phyloP scores from a whole-genome alignment of 2,329 filamentous ascomycete genomes.

The Aspergillus sp. region DNA sequence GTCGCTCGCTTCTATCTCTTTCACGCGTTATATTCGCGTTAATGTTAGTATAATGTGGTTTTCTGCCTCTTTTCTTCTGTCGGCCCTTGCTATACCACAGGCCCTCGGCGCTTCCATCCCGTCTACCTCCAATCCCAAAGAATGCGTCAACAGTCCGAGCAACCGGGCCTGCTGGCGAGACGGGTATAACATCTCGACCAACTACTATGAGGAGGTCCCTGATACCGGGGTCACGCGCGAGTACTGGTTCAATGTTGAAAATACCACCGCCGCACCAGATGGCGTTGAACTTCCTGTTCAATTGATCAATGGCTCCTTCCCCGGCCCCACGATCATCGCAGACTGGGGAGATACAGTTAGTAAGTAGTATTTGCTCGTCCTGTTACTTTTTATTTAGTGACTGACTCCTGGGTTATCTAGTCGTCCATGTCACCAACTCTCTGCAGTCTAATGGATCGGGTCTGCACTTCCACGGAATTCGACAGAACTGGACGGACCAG shows the following conservation, averaged over 20 bases:
- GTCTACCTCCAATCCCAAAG: neutral
- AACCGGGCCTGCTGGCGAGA: neutral
- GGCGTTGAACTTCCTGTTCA: conserved; percentile 42
- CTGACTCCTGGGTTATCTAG: conserved; percentile 32
- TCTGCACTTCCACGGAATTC: conserved; percentile 40
- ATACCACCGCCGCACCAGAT: conserved; percentile 20
- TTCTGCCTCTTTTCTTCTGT: neutral
- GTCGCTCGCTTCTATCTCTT: neutral
- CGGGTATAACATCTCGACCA: conserved; percentile 32
- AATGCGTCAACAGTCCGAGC: neutral
- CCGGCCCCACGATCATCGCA: conserved; percentile 66
- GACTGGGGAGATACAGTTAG: conserved; percentile 59
- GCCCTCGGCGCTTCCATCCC: neutral
- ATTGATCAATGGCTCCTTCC: conserved; percentile 66
- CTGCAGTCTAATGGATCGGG: conserved; percentile 32
- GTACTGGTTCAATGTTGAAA: conserved; percentile 21
- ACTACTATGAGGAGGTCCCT: conserved; percentile 32
- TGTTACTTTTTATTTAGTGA: neutral
- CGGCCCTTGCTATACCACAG: neutral
- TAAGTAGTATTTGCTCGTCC: neutral
- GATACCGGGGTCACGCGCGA: conserved; percentile 19
- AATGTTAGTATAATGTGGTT: neutral
- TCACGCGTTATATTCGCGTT: neutral
- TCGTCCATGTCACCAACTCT: conserved; percentile 59
- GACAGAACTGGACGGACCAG: conserved; percentile 33